Evolutionary conservation across 108 stramenopile genomes (phyloP).

Genomic region (Discostella stelligeroides): DNA sequence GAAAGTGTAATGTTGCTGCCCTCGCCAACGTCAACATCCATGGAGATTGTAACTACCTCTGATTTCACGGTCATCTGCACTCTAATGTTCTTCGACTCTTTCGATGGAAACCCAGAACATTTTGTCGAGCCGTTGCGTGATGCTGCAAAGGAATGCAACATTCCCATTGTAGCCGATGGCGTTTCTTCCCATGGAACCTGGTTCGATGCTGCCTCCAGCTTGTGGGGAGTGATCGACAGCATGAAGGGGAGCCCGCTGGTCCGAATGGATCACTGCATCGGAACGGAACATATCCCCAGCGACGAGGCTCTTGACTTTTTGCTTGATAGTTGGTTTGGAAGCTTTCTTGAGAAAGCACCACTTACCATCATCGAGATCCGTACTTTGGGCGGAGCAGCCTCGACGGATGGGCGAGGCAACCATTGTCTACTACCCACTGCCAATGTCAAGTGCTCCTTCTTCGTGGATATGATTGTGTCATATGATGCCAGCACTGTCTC

Average conservation of each 20-base stretch:
- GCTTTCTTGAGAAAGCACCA: slow-evolving; percentile 25
- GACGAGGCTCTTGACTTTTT: slow-evolving; percentile 20
- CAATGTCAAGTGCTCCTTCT: slow-evolving; percentile 17
- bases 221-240: slow-evolving; percentile 21
- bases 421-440: slow-evolving; percentile 1
- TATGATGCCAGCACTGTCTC: slow-evolving; percentile 15
- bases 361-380: slow-evolving; percentile 22
- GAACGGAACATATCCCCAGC: slow-evolving; percentile 15
- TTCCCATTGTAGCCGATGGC: slow-evolving; percentile 25
- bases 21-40: slow-evolving; percentile 19
- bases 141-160: slow-evolving; percentile 15
- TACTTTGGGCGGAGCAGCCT: slow-evolving; percentile 18
- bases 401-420: neutral
- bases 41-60: slow-evolving; percentile 19
- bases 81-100: slow-evolving; percentile 31
- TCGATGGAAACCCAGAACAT: slow-evolving; percentile 12
- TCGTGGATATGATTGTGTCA: slow-evolving; percentile 30
- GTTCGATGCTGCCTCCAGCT: slow-evolving; percentile 27
- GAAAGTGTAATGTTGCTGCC: neutral
- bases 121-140: slow-evolving; percentile 18
- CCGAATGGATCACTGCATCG: slow-evolving; percentile 31
- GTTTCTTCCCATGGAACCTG: slow-evolving; percentile 23
- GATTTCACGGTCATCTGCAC: slow-evolving; percentile 24
- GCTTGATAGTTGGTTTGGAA: slow-evolving; percentile 15
- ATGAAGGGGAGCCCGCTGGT: slow-evolving; percentile 30